These are phyloP conservation scores for Yamadazyma scolyti DNA, from an alignment of 805 yeast species.

Conservation along the genomic window DNA sequence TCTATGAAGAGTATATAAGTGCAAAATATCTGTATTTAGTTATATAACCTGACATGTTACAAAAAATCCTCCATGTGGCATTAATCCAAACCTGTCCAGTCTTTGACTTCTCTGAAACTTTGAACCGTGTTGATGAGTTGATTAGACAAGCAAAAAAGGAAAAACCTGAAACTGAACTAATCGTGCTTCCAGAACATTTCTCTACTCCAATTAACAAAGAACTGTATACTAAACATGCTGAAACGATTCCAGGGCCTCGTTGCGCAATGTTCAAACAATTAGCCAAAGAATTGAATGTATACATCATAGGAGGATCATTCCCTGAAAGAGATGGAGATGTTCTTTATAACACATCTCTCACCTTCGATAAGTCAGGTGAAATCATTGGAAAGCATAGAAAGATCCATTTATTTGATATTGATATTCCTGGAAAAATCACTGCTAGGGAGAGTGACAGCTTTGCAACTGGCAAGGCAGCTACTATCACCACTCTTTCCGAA, in stretches of 20 bases:
- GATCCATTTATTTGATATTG: slow-evolving; percentile 83
- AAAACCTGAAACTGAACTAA: slow-evolving; percentile 9
- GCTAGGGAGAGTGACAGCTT: slow-evolving; percentile 73
- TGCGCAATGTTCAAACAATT: slow-evolving; percentile 6
- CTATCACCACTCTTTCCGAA: slow-evolving; percentile 58
- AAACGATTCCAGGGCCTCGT: slow-evolving; percentile 9
- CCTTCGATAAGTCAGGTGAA: slow-evolving; percentile 63
- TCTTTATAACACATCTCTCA: slow-evolving; percentile 28
- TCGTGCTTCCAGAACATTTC: slow-evolving; percentile 10
- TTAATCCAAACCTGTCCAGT: slow-evolving; percentile 8
- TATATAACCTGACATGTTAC: too few species aligned
- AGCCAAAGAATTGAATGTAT: slow-evolving; percentile 17
- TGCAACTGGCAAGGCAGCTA: slow-evolving; percentile 70
- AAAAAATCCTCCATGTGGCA: slow-evolving; percentile 7
- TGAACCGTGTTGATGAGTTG: slow-evolving; percentile 9
- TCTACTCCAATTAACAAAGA: slow-evolving; percentile 4
- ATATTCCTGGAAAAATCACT: slow-evolving; percentile 75
- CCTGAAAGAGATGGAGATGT: slow-evolving; percentile 16
- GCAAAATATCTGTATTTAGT: too few species aligned
- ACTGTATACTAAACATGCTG: slow-evolving; percentile 2
- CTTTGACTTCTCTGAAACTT: slow-evolving; percentile 6
- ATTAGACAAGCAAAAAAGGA: slow-evolving; percentile 6
- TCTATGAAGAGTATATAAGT: too few species aligned
- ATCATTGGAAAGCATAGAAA: slow-evolving; percentile 78
- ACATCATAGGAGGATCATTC: slow-evolving; percentile 21